phyloP scores from a whole-genome alignment of 495 filamentous ascomycete genomes.

The Penicillium mononematosum region DNA sequence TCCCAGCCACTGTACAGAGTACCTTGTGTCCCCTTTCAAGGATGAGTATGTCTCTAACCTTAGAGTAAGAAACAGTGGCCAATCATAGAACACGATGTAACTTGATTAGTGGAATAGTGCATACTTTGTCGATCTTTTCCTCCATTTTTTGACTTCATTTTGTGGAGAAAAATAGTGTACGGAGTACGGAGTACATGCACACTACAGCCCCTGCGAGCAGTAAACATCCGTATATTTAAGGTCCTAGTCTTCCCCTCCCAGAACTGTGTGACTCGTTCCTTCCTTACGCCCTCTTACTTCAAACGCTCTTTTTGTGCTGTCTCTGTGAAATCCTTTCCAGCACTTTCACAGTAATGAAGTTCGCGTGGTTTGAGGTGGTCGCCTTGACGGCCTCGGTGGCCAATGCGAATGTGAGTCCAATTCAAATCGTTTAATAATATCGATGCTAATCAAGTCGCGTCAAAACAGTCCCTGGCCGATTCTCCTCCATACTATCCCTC shows the following conservation, averaged over 20 bases:
- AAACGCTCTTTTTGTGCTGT: not conserved
- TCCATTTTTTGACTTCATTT: slow-evolving; percentile 1
- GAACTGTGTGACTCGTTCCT: not conserved
- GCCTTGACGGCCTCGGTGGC: slow-evolving; percentile 38
- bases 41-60: not conserved
- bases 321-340: not conserved
- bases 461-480: slow-evolving; percentile 35
- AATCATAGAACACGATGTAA: not conserved
- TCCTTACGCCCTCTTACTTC: not conserved
- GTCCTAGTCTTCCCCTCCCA: not conserved
- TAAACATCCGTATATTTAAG: not conserved
- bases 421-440: not conserved
- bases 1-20: slow-evolving; percentile 4
- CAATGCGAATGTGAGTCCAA: slow-evolving; percentile 33
- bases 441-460: slow-evolving; percentile 2
- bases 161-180: not conserved
- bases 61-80: not conserved
- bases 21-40: slow-evolving; percentile 6
- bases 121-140: slow-evolving; percentile 12
- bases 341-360: slow-evolving; percentile 35
- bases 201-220: slow-evolving; percentile 2
- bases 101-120: slow-evolving; percentile 7
- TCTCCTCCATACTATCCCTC: slow-evolving; percentile 77
- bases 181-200: not conserved
- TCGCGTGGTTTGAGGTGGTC: slow-evolving; percentile 39